A percentile compares a stretch with the other conserved stretches of the same genome.
Evolutionary conservation across 2,329 filamentous ascomycete species (phyloP).

Genomic region (Periconia digitata): DNA sequence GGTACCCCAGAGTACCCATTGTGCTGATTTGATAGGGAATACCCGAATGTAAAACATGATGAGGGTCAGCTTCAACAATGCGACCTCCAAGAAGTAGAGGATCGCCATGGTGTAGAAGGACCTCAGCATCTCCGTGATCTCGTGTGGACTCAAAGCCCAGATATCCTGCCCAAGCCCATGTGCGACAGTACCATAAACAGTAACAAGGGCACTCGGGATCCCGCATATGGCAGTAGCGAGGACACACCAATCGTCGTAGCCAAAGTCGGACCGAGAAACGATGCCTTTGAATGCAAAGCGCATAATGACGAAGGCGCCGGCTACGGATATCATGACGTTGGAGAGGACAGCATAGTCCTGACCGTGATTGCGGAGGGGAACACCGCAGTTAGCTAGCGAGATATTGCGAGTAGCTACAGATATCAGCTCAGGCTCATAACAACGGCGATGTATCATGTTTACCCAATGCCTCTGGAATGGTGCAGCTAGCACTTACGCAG

Average conservation of each 20-base stretch:
- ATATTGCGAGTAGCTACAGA: conserved; percentile 45
- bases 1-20: conserved; percentile 9
- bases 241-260: conserved; percentile 42
- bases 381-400: conserved; percentile 43
- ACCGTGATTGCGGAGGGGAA: conserved; percentile 42
- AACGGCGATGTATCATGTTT: background rate
- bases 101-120: conserved; percentile 33
- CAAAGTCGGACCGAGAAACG: conserved; percentile 36
- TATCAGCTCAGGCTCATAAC: background rate
- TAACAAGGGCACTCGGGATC: conserved; percentile 21
- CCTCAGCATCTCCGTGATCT: conserved; percentile 12
- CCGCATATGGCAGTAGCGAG: conserved; percentile 15
- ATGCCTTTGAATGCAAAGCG: conserved; percentile 43
- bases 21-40: conserved; percentile 21
- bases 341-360: conserved; percentile 36
- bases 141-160: conserved; percentile 6
- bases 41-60: conserved; percentile 30
- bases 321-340: conserved; percentile 23
- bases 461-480: conserved; percentile 25
- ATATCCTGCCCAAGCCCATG: conserved; percentile 14
- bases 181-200: conserved; percentile 8
- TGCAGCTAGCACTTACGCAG: conserved; percentile 22
- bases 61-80: conserved; percentile 26
- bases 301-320: conserved; percentile 36
- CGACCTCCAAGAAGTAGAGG: conserved; percentile 29